A percentile compares a stretch with the other conserved stretches of the same genome.
These are phyloP conservation scores for Pleomassaria siparia DNA, from an alignment of 2,329 filamentous ascomycete genomes.

Conservation along the genomic window DNA sequence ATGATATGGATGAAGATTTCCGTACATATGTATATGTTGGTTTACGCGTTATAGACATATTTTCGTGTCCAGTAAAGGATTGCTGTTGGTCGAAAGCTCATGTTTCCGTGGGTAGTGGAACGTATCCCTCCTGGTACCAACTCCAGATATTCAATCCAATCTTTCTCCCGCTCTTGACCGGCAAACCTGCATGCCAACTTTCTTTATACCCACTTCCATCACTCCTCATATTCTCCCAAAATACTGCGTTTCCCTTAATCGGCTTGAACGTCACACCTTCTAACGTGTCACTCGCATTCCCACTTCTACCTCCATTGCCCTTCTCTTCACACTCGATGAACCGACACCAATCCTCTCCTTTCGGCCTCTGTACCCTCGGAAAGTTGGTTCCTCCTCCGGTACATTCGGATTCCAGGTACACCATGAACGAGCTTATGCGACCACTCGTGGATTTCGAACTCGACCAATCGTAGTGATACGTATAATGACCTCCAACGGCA, in stretches of 20 bases:
- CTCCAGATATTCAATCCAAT: slow-evolving; percentile 67
- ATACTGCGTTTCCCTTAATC: slow-evolving; percentile 60
- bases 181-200: slow-evolving; percentile 63
- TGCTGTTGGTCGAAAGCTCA: neutral
- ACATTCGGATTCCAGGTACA: slow-evolving; percentile 56
- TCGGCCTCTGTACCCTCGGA: slow-evolving; percentile 52
- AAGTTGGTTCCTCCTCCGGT: slow-evolving; percentile 64
- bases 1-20: too few relatives aligned
- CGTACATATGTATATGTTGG: neutral
- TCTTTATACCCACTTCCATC: slow-evolving; percentile 60
- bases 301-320: slow-evolving; percentile 11
- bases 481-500: slow-evolving; percentile 59
- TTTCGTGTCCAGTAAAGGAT: too few relatives aligned
- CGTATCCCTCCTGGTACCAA: slow-evolving; percentile 54
- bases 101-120: too few relatives aligned
- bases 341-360: slow-evolving; percentile 54
- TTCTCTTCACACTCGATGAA: slow-evolving; percentile 56
- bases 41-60: too few relatives aligned
- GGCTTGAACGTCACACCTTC: slow-evolving; percentile 61
- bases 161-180: slow-evolving; percentile 58
- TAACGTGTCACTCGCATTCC: slow-evolving; percentile 1
- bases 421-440: slow-evolving; percentile 62
- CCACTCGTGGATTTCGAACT: slow-evolving; percentile 38
- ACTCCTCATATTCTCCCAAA: slow-evolving; percentile 61
- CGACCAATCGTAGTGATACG: slow-evolving; percentile 59